A percentile compares a stretch with the other conserved stretches of the same genome.
Conservation (phyloP, 768 basidiomycete species). For the Suillus luteus region DNA sequence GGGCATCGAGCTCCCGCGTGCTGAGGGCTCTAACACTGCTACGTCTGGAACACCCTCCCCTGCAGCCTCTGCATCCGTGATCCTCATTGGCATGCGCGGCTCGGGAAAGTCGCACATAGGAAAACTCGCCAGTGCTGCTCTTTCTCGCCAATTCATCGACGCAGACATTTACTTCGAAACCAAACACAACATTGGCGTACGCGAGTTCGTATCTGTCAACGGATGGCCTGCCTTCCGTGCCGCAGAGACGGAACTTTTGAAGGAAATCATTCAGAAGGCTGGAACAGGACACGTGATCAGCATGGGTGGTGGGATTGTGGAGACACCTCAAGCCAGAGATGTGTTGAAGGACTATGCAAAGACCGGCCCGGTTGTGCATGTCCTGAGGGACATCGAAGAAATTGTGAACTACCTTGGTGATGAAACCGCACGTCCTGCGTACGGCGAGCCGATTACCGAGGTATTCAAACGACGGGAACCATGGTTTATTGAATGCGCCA, state of each 20-base stretch:
- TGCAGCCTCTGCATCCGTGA: constrained; percentile 55
- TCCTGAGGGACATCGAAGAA: constrained; percentile 78
- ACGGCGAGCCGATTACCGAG: constrained; percentile 82
- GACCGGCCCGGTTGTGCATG: constrained; percentile 73
- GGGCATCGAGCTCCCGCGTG: constrained; percentile 72
- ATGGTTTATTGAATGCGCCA: constrained; percentile 84
- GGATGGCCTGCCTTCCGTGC: constrained; percentile 92
- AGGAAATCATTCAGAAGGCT: constrained; percentile 61
- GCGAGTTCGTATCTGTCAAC: constrained; percentile 74
- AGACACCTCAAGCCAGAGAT: constrained; percentile 74
- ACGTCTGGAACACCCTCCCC: constrained; percentile 38
- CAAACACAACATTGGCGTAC: constrained; percentile 60
- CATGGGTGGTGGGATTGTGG: constrained; percentile 93
- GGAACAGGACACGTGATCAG: constrained; percentile 74
- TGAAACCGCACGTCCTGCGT: constrained; percentile 82
- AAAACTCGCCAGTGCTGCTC: constrained; percentile 66
- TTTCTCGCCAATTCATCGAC: constrained; percentile 79
- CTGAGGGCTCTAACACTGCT: constrained; percentile 39
- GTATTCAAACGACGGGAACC: constrained; percentile 83
- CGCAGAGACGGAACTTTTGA: constrained; percentile 71
- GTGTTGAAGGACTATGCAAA: constrained; percentile 66
- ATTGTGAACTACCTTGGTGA: constrained; percentile 78
- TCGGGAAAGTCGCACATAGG: constrained; percentile 94
- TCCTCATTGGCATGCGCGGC: constrained; percentile 95
- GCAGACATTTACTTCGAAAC: constrained; percentile 80